These are phyloP conservation scores for Amauroascus verrucosus DNA, from an alignment of 2,329 filamentous ascomycete species.

Conservation along the genomic window DNA sequence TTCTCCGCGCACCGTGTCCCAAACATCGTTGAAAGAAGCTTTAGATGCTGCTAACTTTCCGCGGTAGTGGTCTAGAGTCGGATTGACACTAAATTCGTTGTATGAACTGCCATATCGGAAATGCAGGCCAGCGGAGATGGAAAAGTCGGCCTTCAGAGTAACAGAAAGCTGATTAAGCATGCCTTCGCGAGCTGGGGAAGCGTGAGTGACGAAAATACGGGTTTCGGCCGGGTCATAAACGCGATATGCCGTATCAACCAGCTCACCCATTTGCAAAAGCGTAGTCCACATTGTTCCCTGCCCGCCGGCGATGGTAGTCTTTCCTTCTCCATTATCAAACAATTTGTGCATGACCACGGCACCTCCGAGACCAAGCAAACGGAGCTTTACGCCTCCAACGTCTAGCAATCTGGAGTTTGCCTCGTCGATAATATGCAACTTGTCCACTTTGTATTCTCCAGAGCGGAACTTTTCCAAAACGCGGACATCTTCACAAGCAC, in stretches of 20 bases:
- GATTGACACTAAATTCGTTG: conserved; percentile 99
- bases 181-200: conserved; percentile 89
- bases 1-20: conserved; percentile 95
- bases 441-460: conserved; percentile 93
- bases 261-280: conserved; percentile 90
- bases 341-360: conserved; percentile 99
- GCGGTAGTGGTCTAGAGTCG: conserved; percentile 93
- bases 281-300: conserved; percentile 99
- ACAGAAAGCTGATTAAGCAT: conserved; percentile 96
- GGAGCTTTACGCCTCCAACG: conserved; percentile 88
- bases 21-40: conserved; percentile 97
- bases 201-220: conserved; percentile 90
- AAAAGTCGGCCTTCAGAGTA: conserved; percentile 95
- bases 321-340: conserved; percentile 95
- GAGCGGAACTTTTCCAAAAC: conserved; percentile 96
- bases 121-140: conserved; percentile 90
- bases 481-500: conserved; percentile 94
- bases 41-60: conserved; percentile 97
- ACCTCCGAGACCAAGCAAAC: conserved; percentile 83
- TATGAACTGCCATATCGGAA: conserved; percentile 99
- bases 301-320: conserved; percentile 94
- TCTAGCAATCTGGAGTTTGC: conserved; percentile 91
- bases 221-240: conserved; percentile 98
- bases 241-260: conserved; percentile 94
- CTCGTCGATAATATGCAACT: conserved; percentile 97